Percentiles rank a stretch among this genome's conserved stretches.
Conservation (phyloP, 2,329 filamentous ascomycete genomes). For the Zymoseptoria crescenta region DNA sequence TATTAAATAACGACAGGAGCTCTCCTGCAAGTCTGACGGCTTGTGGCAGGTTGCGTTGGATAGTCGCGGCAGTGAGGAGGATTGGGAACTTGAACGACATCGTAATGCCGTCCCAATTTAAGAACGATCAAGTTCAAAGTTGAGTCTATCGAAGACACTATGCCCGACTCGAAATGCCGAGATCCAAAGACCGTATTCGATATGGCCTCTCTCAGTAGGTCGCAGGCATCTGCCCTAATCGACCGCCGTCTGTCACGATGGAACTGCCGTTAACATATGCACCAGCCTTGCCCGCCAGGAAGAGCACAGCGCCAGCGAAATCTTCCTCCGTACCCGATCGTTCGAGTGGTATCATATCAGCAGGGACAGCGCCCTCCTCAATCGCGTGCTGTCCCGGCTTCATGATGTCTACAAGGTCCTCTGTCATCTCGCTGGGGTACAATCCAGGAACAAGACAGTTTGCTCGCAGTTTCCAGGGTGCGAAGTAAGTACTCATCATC, state of each 20-base stretch:
- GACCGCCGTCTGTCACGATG: conserved; percentile 56
- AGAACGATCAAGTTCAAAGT: no score
- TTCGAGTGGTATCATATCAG: conserved; percentile 46
- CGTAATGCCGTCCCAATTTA: no score
- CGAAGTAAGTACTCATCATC: conserved; percentile 35
- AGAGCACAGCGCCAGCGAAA: conserved; percentile 58
- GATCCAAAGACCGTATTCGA: no score
- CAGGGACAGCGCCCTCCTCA: conserved; percentile 33
- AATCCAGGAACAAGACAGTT: conserved; percentile 41
- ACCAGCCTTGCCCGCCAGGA: conserved; percentile 56
- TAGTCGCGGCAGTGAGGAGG: no score
- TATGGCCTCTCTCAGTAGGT: no score
- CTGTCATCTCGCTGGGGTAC: conserved; percentile 27
- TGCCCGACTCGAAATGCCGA: no score
- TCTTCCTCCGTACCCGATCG: conserved; percentile 55
- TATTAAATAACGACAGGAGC: no score
- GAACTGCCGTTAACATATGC: conserved; percentile 59
- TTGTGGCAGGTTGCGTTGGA: no score
- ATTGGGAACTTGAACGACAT: no score
- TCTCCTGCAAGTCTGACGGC: background rate
- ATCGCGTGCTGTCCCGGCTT: conserved; percentile 16
- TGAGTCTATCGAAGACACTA: no score
- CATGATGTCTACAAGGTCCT: background rate
- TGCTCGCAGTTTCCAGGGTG: conserved; percentile 39
- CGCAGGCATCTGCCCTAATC: conserved; percentile 37